Conservation (phyloP, 495 filamentous ascomycete genomes). For the Penicillium canariense region DNA sequence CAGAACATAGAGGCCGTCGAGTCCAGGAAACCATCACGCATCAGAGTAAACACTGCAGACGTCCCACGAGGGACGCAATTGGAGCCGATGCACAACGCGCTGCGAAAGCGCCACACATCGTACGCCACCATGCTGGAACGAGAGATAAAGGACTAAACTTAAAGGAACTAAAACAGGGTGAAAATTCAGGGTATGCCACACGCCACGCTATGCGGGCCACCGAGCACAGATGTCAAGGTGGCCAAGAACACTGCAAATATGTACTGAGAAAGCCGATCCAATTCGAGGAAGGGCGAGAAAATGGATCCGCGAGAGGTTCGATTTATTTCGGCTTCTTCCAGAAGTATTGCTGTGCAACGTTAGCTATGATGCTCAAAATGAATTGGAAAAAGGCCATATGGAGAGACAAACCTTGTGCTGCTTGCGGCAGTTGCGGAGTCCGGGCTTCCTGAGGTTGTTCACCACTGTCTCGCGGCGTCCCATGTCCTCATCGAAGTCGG, state of each 20-base stretch:
- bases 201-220: conserved; percentile 52
- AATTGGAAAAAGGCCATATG: conserved; percentile 2
- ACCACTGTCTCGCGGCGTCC: conserved; percentile 79
- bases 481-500: conserved; percentile 81
- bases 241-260: conserved; percentile 41
- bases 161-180: conserved; percentile 18
- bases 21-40: conserved; percentile 13
- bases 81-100: conserved; percentile 6
- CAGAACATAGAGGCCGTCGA: conserved; percentile 11
- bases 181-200: conserved; percentile 49
- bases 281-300: background rate
- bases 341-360: conserved; percentile 75
- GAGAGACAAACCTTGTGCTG: conserved; percentile 80
- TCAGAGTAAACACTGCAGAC: conserved; percentile 10
- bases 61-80: background rate
- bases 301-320: background rate
- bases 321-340: conserved; percentile 76
- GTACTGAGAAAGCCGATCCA: conserved; percentile 36
- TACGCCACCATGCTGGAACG: conserved; percentile 33
- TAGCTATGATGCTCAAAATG: conserved; percentile 4
- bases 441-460: conserved; percentile 79
- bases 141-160: conserved; percentile 1
- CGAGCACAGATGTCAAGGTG: conserved; percentile 17
- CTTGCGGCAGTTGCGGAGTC: conserved; percentile 83
- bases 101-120: conserved; percentile 27